Evolutionary conservation across 2,329 filamentous ascomycete genomes (phyloP), one percentile per base, ranked within the genome.

Genomic region (Endoconidiophora polonica): DNA sequence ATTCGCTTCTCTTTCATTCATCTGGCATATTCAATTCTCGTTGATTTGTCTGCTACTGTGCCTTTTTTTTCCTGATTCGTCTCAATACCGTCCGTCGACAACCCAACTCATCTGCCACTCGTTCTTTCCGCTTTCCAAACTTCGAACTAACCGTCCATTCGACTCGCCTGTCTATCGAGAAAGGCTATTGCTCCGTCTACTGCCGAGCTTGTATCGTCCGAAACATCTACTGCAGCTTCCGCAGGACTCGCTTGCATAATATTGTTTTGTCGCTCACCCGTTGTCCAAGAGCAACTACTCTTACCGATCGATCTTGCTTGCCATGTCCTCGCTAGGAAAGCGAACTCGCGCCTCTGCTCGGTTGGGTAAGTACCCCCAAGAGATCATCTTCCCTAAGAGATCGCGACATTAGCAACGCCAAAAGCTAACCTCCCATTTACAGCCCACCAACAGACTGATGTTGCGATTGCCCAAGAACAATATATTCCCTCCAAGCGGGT

Each of bases 241-340:
- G 18, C 29, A 33, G 29, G 29, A 33, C 29, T 12, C 29, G 7
- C 29, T 7, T 12, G 9, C 12, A 7, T 5, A 3, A 33, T 4
- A 33, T 33, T 3, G 26, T 7, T 10, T 33, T 33, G 9, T 33
- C 7, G 9, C 29, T 4, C 29, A 33, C 12, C 29, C 9, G 29
- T 33, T 33, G 29, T 33, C 29, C 12, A 33, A 33, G 38, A 46
- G 44, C 29, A 38, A 46, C 44, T 46, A 37, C 44, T 38, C 22
- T 36, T 3, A 44, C 37, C 38, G n/a, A 29, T 44, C n/a, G 41
- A 26, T 33, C 9, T 33, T 16, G n/a, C 33, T 16, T 7, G 41
- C 22, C 3, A 53, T 53, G 52, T 44, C 52, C 18, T 43, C 48
- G 22, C 44, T 53, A 14, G 52, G 52, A 24, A 53, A 53, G 48